These are phyloP conservation scores for Waltiozyma solani DNA, from an alignment of 1,139 yeast species.

Conservation along the genomic window DNA sequence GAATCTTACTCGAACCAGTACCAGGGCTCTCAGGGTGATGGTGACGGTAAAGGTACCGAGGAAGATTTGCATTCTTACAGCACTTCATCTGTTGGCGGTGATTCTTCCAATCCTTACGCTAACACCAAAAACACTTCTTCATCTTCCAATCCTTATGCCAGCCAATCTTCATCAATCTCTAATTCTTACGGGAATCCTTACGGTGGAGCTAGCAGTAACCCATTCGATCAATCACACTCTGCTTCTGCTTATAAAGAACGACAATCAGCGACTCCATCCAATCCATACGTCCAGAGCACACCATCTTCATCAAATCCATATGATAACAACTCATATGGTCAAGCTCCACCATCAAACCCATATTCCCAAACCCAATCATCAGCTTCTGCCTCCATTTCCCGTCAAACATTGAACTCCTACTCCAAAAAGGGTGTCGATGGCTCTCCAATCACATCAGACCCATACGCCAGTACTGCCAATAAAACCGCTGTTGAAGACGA, in stretches of 20 bases:
- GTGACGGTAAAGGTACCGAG: background rate
- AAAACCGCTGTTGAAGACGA: slow-evolving; percentile 12
- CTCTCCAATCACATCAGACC: slow-evolving; percentile 1
- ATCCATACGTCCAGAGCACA: background rate
- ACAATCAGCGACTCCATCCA: background rate
- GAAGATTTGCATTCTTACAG: background rate
- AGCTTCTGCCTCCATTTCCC: slow-evolving; percentile 2
- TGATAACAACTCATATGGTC: background rate
- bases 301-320: slow-evolving; percentile 3
- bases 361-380: slow-evolving; percentile 6
- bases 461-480: slow-evolving; percentile 17
- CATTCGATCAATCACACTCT: slow-evolving; percentile 2
- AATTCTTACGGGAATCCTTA: background rate
- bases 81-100: background rate
- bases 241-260: background rate
- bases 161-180: background rate
- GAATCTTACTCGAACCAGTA: slow-evolving; percentile 16
- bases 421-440: background rate
- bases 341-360: slow-evolving; percentile 1
- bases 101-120: slow-evolving; percentile 1
- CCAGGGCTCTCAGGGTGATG: slow-evolving; percentile 1
- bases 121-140: background rate
- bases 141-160: background rate
- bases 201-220: slow-evolving; percentile 1
- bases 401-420: slow-evolving; percentile 3